Conservation (phyloP, 495 filamentous ascomycete genomes). For the Daldinia childiae region DNA sequence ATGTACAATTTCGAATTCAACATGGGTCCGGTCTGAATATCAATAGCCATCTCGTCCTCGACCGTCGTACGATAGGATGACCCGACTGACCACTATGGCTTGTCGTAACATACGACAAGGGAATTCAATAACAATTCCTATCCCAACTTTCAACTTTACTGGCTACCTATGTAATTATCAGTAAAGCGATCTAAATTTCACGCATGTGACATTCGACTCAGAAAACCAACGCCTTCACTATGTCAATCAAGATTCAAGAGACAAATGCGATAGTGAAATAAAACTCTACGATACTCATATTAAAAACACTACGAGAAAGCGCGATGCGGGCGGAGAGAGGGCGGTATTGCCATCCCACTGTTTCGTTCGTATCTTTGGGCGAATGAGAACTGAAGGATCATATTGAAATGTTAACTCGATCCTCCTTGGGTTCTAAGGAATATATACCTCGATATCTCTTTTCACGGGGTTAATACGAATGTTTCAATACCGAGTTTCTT, state of each 20-base stretch:
- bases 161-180: neutral
- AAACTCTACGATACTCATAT: neutral
- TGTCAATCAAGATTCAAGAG: neutral
- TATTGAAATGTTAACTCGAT: neutral
- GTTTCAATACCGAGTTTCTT: neutral
- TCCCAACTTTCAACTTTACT: conserved; percentile 4
- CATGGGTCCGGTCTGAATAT: neutral
- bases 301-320: neutral
- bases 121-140: neutral
- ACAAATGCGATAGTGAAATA: neutral
- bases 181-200: neutral
- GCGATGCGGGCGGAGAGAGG: neutral
- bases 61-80: conserved; percentile 28
- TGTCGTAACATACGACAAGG: conserved; percentile 30
- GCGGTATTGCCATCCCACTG: neutral
- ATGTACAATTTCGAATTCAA: neutral
- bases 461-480: neutral
- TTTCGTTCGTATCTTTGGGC: neutral
- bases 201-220: neutral
- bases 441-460: neutral
- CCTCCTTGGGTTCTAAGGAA: neutral
- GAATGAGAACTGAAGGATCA: neutral
- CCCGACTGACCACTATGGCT: conserved; percentile 22
- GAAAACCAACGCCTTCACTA: neutral
- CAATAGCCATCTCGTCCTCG: neutral